Evolutionary conservation across 495 filamentous ascomycete genomes (phyloP), one percentile per base, ranked within the genome.

Genomic region (Neurospora cerealis): DNA sequence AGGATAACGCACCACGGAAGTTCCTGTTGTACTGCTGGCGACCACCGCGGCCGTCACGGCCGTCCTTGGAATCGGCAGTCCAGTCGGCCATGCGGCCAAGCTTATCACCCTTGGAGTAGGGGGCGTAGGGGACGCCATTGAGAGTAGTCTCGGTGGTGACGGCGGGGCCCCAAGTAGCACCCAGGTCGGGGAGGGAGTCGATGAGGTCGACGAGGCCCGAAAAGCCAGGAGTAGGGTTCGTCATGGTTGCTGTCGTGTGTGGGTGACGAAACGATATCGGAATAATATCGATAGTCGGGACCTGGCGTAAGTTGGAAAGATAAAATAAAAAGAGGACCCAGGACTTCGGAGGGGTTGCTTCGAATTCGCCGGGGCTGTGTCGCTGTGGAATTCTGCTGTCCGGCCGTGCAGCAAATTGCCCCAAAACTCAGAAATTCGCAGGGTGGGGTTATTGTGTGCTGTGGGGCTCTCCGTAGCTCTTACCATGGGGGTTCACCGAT

Each of bases 71-170:
- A 76, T 97, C 96, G n/a, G 91, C 80, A 11, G 95, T 97, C 96
- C 96, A 99, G 84, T 99, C 96, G 24, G 96, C 96, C 96, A 99
- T 99, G 76, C 96, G 94, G 71, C 96, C 96, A 37, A 99, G 86
- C 87, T 98, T 99, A 87, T 99, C 96, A 77, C 93, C 93, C 86
- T 99, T 99, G 74, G 94, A 97, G 85, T 94, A 99, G 66, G 96
- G 95, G 69, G 95, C 95, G 77, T 97, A 99, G 5, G 96, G 96
- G 40, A 98, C 94, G 79, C 96, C 96, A 78, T 95, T 89, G 73
- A 99, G 87, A 72, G 91, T 95, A 72, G 93, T 96, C 78, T 97
- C 93, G 74, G 83, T 88, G 36, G 93, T 89, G 71, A 90, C 88
- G 71, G 92, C 83, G 72, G 96, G 96, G 41, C 96, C 96, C 96